Evolutionary conservation across 2,329 filamentous ascomycete genomes (phyloP).

Genomic region (Fulvia fulva): DNA sequence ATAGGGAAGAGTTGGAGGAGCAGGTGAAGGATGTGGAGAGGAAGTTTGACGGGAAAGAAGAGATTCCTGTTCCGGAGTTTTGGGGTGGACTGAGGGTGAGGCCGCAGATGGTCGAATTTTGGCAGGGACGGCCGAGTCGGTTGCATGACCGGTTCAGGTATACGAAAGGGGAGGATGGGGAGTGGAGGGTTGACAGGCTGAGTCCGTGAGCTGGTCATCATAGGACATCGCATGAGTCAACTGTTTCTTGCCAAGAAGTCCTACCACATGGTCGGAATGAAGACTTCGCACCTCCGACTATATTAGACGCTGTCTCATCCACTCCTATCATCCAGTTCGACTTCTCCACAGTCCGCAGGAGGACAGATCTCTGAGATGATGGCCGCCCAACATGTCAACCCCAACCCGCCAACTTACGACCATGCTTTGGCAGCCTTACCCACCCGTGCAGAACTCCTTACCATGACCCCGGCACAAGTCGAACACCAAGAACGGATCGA

Average conservation of each 20-base stretch:
- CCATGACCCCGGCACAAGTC: not conserved
- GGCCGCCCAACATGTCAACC: not conserved
- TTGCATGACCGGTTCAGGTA: slow-evolving; percentile 94
- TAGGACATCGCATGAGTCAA: not conserved
- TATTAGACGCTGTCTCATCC: no score
- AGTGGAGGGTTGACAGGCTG: slow-evolving; percentile 59
- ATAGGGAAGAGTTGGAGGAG: slow-evolving; percentile 67
- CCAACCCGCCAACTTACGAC: not conserved
- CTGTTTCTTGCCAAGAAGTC: not conserved
- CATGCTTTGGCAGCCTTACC: not conserved
- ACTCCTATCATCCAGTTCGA: not conserved
- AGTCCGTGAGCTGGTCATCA: slow-evolving; percentile 55
- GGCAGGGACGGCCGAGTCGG: slow-evolving; percentile 84
- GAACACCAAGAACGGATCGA: not conserved
- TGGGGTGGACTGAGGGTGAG: slow-evolving; percentile 89
- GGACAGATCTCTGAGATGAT: not conserved
- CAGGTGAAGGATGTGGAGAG: slow-evolving; percentile 74
- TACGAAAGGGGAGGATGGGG: slow-evolving; percentile 50
- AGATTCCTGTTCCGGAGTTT: slow-evolving; percentile 87
- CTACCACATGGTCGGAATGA: not conserved
- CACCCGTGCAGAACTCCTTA: not conserved
- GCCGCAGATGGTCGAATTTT: slow-evolving; percentile 88
- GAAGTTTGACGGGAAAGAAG: slow-evolving; percentile 68
- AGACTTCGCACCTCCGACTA: not conserved
- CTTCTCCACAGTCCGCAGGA: not conserved